A percentile compares a stretch with the other conserved stretches of the same genome.
phyloP scores from a whole-genome alignment of 768 basidiomycete species.

The Mycena chlorophos region DNA sequence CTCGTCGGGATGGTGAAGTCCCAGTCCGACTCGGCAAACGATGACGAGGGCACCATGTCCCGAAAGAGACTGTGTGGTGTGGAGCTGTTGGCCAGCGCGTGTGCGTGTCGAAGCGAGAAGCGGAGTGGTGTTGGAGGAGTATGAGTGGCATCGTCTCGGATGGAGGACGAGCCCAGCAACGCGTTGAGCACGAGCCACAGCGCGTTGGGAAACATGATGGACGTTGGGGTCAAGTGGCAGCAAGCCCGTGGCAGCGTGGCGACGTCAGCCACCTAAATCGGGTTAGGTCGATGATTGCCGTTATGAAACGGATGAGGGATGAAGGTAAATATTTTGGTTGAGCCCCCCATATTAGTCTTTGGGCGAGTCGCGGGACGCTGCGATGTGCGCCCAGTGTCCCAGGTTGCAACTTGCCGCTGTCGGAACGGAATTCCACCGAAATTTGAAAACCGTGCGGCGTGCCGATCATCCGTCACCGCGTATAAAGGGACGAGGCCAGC shows the following conservation, averaged over 20 bases:
- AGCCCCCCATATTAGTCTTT: too few relatives aligned
- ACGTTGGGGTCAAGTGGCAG: neutral
- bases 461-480: too few relatives aligned
- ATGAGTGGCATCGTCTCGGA: constrained; percentile 30
- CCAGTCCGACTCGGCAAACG: constrained; percentile 26
- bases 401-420: too few relatives aligned
- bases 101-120: constrained; percentile 68
- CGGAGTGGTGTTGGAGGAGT: constrained; percentile 34
- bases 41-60: constrained; percentile 42
- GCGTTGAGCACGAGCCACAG: constrained; percentile 44
- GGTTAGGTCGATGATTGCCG: too few relatives aligned
- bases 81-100: constrained; percentile 56
- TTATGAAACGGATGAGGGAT: too few relatives aligned
- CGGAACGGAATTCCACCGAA: too few relatives aligned
- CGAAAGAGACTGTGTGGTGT: constrained; percentile 60
- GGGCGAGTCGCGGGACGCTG: too few relatives aligned
- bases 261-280: neutral
- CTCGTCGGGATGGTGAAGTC: constrained; percentile 45
- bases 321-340: too few relatives aligned
- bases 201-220: constrained; percentile 36
- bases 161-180: constrained; percentile 37
- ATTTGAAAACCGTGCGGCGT: too few relatives aligned
- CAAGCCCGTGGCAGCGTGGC: neutral
- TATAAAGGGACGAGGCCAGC: too few relatives aligned
- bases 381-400: too few relatives aligned